Percentiles rank a stretch among this genome's conserved stretches.
phyloP scores from a whole-genome alignment of 352 stramenopile species.

The Phytopythium sindhum region DNA sequence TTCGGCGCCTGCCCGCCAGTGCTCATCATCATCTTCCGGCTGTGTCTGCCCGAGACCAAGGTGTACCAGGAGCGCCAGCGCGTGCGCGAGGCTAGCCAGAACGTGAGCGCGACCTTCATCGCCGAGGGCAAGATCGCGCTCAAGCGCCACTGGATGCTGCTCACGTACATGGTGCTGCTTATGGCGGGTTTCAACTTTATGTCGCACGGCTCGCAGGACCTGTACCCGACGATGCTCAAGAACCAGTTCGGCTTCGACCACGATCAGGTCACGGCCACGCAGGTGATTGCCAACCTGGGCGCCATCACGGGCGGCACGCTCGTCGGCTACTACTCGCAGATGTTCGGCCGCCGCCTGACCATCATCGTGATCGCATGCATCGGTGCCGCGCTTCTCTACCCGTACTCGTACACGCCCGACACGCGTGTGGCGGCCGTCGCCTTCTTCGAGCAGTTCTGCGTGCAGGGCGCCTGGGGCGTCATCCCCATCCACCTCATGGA shows the following conservation, averaged over 20 bases:
- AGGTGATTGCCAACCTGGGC: constrained; percentile 46
- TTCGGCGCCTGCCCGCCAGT: constrained; percentile 38
- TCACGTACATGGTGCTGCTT: constrained; percentile 39
- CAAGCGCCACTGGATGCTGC: constrained; percentile 36
- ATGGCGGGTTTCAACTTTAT: constrained; percentile 53
- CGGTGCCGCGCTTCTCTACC: constrained; percentile 38
- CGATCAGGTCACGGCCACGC: constrained; percentile 42
- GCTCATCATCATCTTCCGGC: constrained; percentile 40
- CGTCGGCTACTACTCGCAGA: constrained; percentile 54
- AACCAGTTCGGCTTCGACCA: constrained; percentile 43
- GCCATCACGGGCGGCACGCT: constrained; percentile 45
- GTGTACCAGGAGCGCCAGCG: constrained; percentile 27
- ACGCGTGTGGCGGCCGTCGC: constrained; percentile 25
- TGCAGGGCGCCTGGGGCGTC: constrained; percentile 53
- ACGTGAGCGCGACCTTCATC: constrained; percentile 30
- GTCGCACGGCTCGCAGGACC: constrained; percentile 38
- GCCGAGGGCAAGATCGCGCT: constrained; percentile 37
- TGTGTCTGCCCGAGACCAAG: constrained; percentile 33
- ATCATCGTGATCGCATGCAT: constrained; percentile 32
- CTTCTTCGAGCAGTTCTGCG: constrained; percentile 48
- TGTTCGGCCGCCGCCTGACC: constrained; percentile 40
- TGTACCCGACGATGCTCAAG: constrained; percentile 51
- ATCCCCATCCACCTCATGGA: constrained; percentile 61
- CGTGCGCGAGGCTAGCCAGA: constrained; percentile 19
- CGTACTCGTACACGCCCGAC: constrained; percentile 36